Evolutionary conservation across 2,329 filamentous ascomycete genomes (phyloP).

Genomic region (Epichloe gansuensis): DNA sequence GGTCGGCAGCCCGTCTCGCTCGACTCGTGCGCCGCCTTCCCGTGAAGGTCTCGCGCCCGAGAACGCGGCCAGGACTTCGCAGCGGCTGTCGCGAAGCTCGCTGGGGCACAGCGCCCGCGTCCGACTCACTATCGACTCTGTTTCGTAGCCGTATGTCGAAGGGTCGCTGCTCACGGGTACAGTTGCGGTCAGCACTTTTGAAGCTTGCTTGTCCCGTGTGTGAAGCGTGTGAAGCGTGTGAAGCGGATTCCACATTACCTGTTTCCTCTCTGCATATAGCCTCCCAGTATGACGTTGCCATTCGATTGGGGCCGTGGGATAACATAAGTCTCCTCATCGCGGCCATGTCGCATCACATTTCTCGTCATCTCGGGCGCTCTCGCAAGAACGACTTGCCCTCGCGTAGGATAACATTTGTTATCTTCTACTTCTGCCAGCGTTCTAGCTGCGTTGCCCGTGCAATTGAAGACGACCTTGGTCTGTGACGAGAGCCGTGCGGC

Average conservation of each 20-base stretch:
- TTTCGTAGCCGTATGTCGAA: conserved; percentile 24
- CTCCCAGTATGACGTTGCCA: conserved; percentile 22
- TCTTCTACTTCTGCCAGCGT: conserved; percentile 24
- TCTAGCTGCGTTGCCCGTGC: conserved; percentile 21
- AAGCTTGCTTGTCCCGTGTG: too few species aligned
- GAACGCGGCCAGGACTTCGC: conserved; percentile 20
- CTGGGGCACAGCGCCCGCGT: conserved; percentile 17
- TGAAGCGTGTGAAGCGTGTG: not conserved
- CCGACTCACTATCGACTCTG: conserved; percentile 23
- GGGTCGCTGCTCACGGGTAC: conserved; percentile 13
- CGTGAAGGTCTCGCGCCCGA: conserved; percentile 23
- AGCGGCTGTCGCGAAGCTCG: conserved; percentile 14
- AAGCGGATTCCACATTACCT: conserved; percentile 12
- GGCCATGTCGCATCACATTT: conserved; percentile 27
- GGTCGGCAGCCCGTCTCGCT: conserved; percentile 22
- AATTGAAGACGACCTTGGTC: conserved; percentile 23
- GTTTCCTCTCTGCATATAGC: conserved; percentile 25
- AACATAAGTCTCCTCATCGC: conserved; percentile 27
- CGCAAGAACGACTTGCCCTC: conserved; percentile 26
- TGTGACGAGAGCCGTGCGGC: conserved; percentile 14
- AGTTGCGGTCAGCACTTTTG: not conserved
- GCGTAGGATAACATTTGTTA: conserved; percentile 25
- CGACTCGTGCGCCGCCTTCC: conserved; percentile 30
- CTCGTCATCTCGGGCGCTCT: conserved; percentile 19
- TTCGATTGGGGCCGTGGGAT: conserved; percentile 26